Evolutionary conservation across 1,284 basidiomycete genomes (phyloP).

Genomic region (Cryptococcus maquisensis): DNA sequence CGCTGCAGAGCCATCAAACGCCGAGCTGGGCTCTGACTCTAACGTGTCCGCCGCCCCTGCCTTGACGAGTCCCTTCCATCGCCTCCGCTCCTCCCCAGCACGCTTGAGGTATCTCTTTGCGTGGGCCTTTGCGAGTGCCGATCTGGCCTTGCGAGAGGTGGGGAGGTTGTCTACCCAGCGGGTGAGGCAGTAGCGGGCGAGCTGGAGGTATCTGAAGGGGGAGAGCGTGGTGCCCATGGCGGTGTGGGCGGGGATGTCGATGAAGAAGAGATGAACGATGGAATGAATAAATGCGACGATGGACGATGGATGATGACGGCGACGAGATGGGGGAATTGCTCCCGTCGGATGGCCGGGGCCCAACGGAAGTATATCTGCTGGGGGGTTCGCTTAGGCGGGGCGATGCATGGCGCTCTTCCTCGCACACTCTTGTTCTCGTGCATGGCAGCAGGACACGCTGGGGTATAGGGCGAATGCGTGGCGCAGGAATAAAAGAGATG

Average conservation of each 20-base stretch:
- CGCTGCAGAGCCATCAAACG: not conserved
- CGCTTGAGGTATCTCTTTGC: not conserved
- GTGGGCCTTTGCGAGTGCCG: not conserved
- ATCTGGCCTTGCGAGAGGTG: slow-evolving; percentile 18
- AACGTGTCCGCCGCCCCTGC: not conserved
- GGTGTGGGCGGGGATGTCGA: not conserved
- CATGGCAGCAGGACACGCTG: no score
- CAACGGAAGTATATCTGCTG: not conserved
- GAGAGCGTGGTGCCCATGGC: slow-evolving; percentile 37
- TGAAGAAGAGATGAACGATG: slow-evolving; percentile 1
- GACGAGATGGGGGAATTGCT: not conserved
- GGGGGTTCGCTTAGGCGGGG: no score
- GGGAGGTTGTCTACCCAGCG: slow-evolving; percentile 37
- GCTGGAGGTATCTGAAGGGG: slow-evolving; percentile 40
- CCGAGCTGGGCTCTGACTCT: not conserved
- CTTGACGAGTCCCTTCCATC: no score
- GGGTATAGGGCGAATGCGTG: no score
- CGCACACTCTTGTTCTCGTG: no score
- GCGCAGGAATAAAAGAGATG: no score
- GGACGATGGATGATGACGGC: not conserved
- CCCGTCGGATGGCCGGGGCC: not conserved
- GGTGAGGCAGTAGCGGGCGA: slow-evolving; percentile 38
- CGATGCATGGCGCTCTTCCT: no score
- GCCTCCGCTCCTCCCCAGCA: not conserved
- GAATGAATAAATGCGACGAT: not conserved